Conservation (phyloP, 2,329 filamentous ascomycete species). For the Aureobasidium leucospermi region DNA sequence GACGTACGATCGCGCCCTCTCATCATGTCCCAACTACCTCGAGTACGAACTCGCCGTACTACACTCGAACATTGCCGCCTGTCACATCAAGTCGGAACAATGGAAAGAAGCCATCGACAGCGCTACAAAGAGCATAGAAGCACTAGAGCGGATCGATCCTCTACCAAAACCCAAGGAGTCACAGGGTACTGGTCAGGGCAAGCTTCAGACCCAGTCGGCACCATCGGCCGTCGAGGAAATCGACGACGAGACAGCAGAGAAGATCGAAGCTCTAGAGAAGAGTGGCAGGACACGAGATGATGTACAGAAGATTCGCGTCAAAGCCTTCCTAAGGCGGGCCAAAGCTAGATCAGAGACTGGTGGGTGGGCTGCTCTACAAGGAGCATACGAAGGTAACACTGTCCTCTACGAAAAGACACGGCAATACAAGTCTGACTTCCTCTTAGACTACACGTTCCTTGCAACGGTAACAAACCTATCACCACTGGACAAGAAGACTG, state of each 20-base stretch:
- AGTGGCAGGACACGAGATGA: slow-evolving; percentile 48
- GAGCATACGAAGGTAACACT: slow-evolving; percentile 51
- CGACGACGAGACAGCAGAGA: slow-evolving; percentile 35
- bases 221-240: slow-evolving; percentile 42
- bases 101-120: slow-evolving; percentile 76
- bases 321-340: slow-evolving; percentile 73
- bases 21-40: slow-evolving; percentile 73
- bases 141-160: slow-evolving; percentile 57
- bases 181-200: slow-evolving; percentile 17
- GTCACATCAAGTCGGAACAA: slow-evolving; percentile 73
- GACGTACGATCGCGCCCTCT: slow-evolving; percentile 73
- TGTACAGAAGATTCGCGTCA: slow-evolving; percentile 69
- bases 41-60: slow-evolving; percentile 84
- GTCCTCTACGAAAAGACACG: background rate
- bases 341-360: slow-evolving; percentile 63
- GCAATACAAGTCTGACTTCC: background rate
- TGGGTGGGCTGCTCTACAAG: slow-evolving; percentile 73
- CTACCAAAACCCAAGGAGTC: slow-evolving; percentile 25
- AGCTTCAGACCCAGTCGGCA: slow-evolving; percentile 21
- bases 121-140: slow-evolving; percentile 65
- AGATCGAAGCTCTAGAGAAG: slow-evolving; percentile 36
- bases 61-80: slow-evolving; percentile 81
- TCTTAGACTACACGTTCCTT: slow-evolving; percentile 63
- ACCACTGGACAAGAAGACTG: slow-evolving; percentile 58
- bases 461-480: slow-evolving; percentile 54